Evolutionary conservation across 257 asterid species (phyloP), one percentile per base, ranked within the genome.

Genomic region (Penstemon newberryi): DNA sequence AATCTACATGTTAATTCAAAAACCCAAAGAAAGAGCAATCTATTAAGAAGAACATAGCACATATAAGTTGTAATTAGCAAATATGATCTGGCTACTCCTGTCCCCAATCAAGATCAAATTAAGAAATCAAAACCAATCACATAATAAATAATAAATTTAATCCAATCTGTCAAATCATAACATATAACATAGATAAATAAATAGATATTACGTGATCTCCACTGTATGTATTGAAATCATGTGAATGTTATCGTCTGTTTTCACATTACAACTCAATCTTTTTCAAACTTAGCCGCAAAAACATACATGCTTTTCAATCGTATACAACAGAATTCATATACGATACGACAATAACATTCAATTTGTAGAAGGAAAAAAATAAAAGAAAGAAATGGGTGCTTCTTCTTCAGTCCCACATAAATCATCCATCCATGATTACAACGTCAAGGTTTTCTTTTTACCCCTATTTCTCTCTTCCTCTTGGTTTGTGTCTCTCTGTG

Each of bases 391-490:
- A 65, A 87, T 87, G 95, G 95, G 95, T 49, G 78, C 76, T 61
- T 62, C 82, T 60, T 7, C 80, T 18, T 80, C 95, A 44, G 67
- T 85, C 66, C 78, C 85, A 37, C 75, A 86, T 40, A 82, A 80
- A 60, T 25, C 33, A 25, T 86, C 97, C 70, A 78, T 92, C 78
- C 91, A 90, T 59, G 95, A 92, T 7, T 88, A 90, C 75, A 67
- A 77, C 43, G 93, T 84, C 53, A 89, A 92, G 96, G 97, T 89
- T 70, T 6, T 8, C 5, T 56, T 60, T 6, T 18, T 5, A 58
- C 15, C 18, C 8, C 60, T 13, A 59, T 3, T 15, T 57, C 37
- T 37, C 62, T 51, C 59, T 72, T 42, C 44, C 33, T 8, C 15
- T 39, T 7, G 13, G 3, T 1, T 3, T 40, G 8, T 49, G 5